Evolutionary conservation across 306 rosid genomes (phyloP).

Genomic region (Vigna unguiculata): DNA sequence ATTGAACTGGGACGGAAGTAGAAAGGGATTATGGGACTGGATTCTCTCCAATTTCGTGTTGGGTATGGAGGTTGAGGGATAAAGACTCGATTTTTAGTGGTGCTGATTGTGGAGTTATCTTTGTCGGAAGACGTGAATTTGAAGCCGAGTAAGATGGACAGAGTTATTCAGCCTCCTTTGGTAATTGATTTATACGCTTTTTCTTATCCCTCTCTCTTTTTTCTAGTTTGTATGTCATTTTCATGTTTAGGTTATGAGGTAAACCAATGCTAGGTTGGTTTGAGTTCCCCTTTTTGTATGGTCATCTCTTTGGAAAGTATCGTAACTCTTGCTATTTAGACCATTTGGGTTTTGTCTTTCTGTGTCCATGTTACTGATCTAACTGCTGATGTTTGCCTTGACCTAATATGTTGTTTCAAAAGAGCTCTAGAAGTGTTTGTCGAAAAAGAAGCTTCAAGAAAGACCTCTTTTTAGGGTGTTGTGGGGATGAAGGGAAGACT

Average conservation of each 20-base stretch:
- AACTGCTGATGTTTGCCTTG: conserved; percentile 39
- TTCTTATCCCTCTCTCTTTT: conserved; percentile 15
- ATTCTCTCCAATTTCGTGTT: conserved; percentile 41
- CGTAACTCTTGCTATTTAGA: conserved; percentile 23
- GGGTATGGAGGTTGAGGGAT: conserved; percentile 57
- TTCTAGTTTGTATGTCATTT: conserved; percentile 36
- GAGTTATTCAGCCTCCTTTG: conserved; percentile 87
- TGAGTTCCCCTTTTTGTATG: conserved; percentile 13
- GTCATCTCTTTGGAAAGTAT: conserved; percentile 24
- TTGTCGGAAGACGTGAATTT: conserved; percentile 47
- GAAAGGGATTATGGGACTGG: conserved; percentile 36
- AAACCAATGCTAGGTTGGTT: conserved; percentile 10
- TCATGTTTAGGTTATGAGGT: conserved; percentile 31
- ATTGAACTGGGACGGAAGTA: conserved; percentile 16
- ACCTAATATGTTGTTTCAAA: conserved; percentile 24
- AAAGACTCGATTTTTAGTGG: conserved; percentile 49
- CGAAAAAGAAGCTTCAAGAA: background rate
- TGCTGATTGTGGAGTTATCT: conserved; percentile 33
- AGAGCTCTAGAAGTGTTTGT: conserved; percentile 9
- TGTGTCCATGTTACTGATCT: conserved; percentile 7
- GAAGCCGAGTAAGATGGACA: conserved; percentile 64
- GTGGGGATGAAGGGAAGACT: conserved; percentile 32
- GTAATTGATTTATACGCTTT: conserved; percentile 52
- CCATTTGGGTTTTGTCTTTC: background rate
- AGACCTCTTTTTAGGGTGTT: conserved; percentile 4